Evolutionary conservation across 306 rosid genomes (phyloP).

Genomic region (Senna tora): DNA sequence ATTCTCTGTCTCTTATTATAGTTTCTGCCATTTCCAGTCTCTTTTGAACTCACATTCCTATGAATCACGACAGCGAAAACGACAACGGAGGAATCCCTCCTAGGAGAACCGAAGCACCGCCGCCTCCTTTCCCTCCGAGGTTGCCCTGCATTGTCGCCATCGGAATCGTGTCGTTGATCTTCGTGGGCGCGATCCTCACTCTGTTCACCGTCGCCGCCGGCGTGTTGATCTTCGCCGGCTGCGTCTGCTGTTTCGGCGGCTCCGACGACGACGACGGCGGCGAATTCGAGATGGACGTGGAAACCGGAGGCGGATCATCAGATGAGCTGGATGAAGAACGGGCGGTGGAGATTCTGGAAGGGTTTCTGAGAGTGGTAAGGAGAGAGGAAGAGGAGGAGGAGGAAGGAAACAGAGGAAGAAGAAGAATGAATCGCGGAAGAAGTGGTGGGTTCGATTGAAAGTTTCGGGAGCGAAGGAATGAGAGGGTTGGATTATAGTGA

Average conservation of each 20-base stretch:
- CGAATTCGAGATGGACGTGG: neutral
- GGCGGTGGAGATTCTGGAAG: slow-evolving; percentile 25
- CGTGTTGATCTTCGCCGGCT: neutral
- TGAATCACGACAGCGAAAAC: slow-evolving; percentile 9
- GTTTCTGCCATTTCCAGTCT: neutral
- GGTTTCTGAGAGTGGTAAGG: slow-evolving; percentile 21
- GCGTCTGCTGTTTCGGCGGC: neutral
- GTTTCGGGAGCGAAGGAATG: slow-evolving; percentile 4
- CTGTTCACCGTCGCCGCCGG: neutral
- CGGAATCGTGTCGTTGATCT: neutral
- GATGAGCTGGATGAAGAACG: slow-evolving; percentile 21
- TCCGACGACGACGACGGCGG: neutral
- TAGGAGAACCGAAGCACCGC: neutral
- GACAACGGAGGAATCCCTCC: neutral
- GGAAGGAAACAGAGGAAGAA: neutral
- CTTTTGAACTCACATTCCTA: neutral
- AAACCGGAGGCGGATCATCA: neutral
- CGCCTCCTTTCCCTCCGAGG: slow-evolving; percentile 27
- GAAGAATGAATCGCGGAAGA: neutral
- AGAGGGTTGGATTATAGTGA: slow-evolving; percentile 14
- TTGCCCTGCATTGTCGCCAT: slow-evolving; percentile 21
- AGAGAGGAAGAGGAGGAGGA: no score
- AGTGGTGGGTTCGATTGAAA: neutral
- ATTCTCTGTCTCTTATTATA: no score
- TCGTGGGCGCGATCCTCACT: neutral